Conservation (phyloP, 176 grass and related monocot genomes). For the Musa troglodytarum region DNA sequence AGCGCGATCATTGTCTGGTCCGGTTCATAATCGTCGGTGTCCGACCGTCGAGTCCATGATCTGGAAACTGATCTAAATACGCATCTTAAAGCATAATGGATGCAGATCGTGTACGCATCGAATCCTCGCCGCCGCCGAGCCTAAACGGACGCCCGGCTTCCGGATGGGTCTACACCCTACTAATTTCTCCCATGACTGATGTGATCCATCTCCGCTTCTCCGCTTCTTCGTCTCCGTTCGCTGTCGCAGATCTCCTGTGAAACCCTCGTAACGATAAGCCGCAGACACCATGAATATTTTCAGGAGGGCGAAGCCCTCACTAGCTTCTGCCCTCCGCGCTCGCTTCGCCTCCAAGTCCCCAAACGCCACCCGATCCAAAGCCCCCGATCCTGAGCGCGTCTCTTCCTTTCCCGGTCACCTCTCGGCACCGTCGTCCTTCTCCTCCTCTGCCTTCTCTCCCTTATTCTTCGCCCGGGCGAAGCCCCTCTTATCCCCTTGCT, state of each 20-base stretch:
- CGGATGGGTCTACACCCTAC: too few species aligned
- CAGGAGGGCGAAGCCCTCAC: slow-evolving; percentile 18
- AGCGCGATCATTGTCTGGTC: too few species aligned
- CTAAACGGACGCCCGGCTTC: too few species aligned
- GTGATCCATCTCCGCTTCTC: neutral
- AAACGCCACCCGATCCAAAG: neutral
- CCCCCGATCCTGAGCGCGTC: slow-evolving; percentile 4
- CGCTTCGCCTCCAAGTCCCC: slow-evolving; percentile 8
- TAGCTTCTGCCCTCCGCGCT: slow-evolving; percentile 21
- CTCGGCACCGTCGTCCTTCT: neutral
- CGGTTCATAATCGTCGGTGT: too few species aligned
- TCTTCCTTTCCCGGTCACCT: slow-evolving; percentile 7
- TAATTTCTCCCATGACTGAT: too few species aligned
- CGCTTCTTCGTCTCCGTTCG: neutral
- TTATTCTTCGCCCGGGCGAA: slow-evolving; percentile 28
- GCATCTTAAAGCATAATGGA: too few species aligned
- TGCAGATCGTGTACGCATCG: too few species aligned
- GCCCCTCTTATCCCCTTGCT: slow-evolving; percentile 20
- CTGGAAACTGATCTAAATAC: too few species aligned
- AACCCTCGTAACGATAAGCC: neutral
- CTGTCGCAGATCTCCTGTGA: too few species aligned
- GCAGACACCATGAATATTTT: slow-evolving; percentile 28
- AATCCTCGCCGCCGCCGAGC: too few species aligned
- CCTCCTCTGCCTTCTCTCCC: neutral
- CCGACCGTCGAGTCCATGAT: too few species aligned